These are phyloP conservation scores for Onygena corvina DNA, from an alignment of 2,329 filamentous ascomycete species.

Conservation along the genomic window DNA sequence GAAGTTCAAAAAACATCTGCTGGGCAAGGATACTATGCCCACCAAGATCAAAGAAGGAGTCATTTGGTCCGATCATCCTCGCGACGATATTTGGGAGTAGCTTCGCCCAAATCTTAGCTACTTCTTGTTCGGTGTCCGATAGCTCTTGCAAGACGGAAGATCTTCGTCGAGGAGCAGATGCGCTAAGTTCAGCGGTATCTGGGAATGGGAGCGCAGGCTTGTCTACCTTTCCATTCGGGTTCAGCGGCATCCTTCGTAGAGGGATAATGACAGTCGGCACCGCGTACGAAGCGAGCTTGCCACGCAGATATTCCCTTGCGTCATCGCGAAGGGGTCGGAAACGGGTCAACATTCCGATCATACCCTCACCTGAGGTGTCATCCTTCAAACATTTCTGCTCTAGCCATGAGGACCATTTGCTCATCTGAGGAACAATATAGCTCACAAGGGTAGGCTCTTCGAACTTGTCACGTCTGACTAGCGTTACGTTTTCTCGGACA, in stretches of 20 bases:
- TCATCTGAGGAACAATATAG: slow-evolving; percentile 75
- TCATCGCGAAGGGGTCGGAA: slow-evolving; percentile 47
- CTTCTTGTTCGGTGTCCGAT: slow-evolving; percentile 48
- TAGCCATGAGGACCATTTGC: slow-evolving; percentile 60
- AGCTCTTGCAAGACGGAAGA: slow-evolving; percentile 39
- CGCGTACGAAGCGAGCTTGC: slow-evolving; percentile 61
- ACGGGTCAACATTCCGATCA: slow-evolving; percentile 46
- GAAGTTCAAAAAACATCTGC: slow-evolving; percentile 62
- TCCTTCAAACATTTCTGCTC: slow-evolving; percentile 44
- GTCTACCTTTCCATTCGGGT: slow-evolving; percentile 78
- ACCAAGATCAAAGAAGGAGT: slow-evolving; percentile 64
- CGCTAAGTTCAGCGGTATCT: slow-evolving; percentile 55
- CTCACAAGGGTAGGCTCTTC: slow-evolving; percentile 79
- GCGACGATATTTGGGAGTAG: slow-evolving; percentile 56
- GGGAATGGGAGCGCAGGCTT: slow-evolving; percentile 69
- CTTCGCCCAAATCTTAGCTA: slow-evolving; percentile 64
- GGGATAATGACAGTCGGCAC: slow-evolving; percentile 64
- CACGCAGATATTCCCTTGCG: slow-evolving; percentile 33
- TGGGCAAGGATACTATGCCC: slow-evolving; percentile 73
- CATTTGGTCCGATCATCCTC: slow-evolving; percentile 52
- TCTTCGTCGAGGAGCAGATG: slow-evolving; percentile 41
- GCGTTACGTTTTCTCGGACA: slow-evolving; percentile 72
- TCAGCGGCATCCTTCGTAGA: slow-evolving; percentile 61
- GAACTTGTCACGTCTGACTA: slow-evolving; percentile 70
- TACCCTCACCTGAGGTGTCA: slow-evolving; percentile 36